phyloP scores from a whole-genome alignment of 108 stramenopile species.

The Pseudonitzschia multistriata region DNA sequence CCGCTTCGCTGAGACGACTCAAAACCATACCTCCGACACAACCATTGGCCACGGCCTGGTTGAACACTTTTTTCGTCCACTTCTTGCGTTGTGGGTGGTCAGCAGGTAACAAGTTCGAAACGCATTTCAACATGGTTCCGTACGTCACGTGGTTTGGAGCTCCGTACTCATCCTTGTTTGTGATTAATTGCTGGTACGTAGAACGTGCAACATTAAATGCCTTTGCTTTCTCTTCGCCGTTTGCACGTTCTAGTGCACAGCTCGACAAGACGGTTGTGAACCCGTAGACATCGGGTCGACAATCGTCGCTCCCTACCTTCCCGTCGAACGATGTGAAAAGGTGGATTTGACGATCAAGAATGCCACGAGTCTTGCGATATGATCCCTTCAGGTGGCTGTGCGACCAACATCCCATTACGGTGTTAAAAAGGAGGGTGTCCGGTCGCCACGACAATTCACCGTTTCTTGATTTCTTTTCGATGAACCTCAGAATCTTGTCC shows the following conservation, averaged over 20 bases:
- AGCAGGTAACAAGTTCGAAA: constrained; percentile 46
- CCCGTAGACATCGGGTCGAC: constrained; percentile 72
- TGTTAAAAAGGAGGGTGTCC: constrained; percentile 74
- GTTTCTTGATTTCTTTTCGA: constrained; percentile 29
- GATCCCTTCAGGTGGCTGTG: constrained; percentile 46
- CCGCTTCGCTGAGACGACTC: constrained; percentile 48
- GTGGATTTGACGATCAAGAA: constrained; percentile 72
- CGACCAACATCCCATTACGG: constrained; percentile 73
- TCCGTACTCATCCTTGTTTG: constrained; percentile 24
- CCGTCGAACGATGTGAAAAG: constrained; percentile 27
- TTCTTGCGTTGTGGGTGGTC: constrained; percentile 23
- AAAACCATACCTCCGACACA: constrained; percentile 72
- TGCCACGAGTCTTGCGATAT: constrained; percentile 53
- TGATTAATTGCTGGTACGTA: constrained; percentile 55
- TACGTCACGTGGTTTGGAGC: constrained; percentile 80
- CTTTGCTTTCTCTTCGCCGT: constrained; percentile 24
- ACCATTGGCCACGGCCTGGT: constrained; percentile 42
- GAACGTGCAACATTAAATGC: constrained; percentile 65
- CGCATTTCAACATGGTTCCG: constrained; percentile 77
- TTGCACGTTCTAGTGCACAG: constrained; percentile 30
- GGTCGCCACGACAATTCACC: constrained; percentile 31
- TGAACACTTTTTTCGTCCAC: constrained; percentile 48
- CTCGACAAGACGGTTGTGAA: constrained; percentile 67
- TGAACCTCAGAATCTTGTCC: constrained; percentile 48
- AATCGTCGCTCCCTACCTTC: constrained; percentile 23